Evolutionary conservation across 1,284 basidiomycete genomes (phyloP).

Genomic region (Papiliotrema fonsecae): DNA sequence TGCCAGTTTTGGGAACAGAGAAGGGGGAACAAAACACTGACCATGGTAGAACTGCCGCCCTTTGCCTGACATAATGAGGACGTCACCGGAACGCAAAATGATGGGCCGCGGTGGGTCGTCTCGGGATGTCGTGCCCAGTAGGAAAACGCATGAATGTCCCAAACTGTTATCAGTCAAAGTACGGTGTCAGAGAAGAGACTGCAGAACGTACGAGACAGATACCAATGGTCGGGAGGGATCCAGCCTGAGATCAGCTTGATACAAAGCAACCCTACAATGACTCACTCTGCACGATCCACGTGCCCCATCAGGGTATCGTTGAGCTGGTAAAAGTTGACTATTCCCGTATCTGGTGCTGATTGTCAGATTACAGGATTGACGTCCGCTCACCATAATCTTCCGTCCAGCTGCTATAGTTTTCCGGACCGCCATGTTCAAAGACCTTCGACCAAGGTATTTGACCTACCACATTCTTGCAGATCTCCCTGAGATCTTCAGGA

Average conservation of each 20-base stretch:
- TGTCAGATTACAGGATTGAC: neutral
- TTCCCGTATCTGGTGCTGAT: slow-evolving; percentile 81
- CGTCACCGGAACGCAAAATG: slow-evolving; percentile 78
- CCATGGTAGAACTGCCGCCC: slow-evolving; percentile 83
- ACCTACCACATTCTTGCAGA: slow-evolving; percentile 62
- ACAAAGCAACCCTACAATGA: slow-evolving; percentile 4
- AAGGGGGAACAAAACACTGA: slow-evolving; percentile 31
- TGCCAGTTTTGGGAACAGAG: slow-evolving; percentile 4
- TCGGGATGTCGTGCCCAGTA: slow-evolving; percentile 76
- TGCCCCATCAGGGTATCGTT: slow-evolving; percentile 88
- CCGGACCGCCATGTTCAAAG: slow-evolving; percentile 47
- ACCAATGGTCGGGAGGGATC: slow-evolving; percentile 70
- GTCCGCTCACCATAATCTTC: slow-evolving; percentile 62
- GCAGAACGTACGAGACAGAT: slow-evolving; percentile 77
- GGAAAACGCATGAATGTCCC: slow-evolving; percentile 77
- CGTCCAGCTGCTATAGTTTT: slow-evolving; percentile 57
- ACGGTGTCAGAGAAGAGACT: too few relatives aligned
- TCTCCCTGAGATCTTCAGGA: slow-evolving; percentile 53
- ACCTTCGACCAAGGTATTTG: slow-evolving; percentile 65
- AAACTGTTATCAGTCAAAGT: slow-evolving; percentile 58
- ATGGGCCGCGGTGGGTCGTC: slow-evolving; percentile 71
- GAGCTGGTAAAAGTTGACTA: slow-evolving; percentile 84
- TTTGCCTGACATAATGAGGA: slow-evolving; percentile 82
- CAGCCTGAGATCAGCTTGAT: slow-evolving; percentile 48
- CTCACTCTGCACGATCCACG: slow-evolving; percentile 76